phyloP scores from a whole-genome alignment of 1,139 yeast genomes.

The Yamadazyma sp. region DNA sequence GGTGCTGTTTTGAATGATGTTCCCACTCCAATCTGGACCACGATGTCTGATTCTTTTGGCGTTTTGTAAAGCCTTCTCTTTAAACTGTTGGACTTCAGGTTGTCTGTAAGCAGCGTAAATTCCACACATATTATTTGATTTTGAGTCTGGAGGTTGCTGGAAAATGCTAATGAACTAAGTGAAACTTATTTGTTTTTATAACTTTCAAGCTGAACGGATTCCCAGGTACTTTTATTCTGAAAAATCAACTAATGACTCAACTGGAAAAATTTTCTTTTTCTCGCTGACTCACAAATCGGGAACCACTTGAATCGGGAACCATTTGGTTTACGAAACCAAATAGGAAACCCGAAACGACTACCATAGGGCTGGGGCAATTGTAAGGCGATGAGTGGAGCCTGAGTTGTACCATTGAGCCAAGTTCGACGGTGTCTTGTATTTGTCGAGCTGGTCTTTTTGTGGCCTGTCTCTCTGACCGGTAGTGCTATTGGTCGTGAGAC shows the following conservation, averaged over 20 bases:
- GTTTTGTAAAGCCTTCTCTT: slow-evolving; percentile 82
- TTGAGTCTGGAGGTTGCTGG: too few relatives aligned
- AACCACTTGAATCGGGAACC: neutral
- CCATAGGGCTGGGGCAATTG: too few relatives aligned
- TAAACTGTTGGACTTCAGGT: slow-evolving; percentile 76
- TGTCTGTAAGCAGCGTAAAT: slow-evolving; percentile 90
- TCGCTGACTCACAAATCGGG: slow-evolving; percentile 1
- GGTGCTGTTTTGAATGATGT: slow-evolving; percentile 73
- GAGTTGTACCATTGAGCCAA: too few relatives aligned
- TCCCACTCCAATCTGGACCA: slow-evolving; percentile 99
- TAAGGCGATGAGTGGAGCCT: too few relatives aligned
- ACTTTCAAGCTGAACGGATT: neutral
- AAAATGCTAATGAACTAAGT: too few relatives aligned
- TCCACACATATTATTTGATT: slow-evolving; percentile 85
- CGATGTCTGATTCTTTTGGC: slow-evolving; percentile 94
- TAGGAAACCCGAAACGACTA: neutral
- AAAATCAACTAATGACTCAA: neutral
- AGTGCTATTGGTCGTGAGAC: too few relatives aligned
- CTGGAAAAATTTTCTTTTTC: neutral
- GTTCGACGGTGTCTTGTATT: too few relatives aligned
- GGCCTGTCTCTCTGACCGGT: too few relatives aligned
- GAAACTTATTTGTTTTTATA: neutral
- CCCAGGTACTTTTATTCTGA: neutral
- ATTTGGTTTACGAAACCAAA: neutral
- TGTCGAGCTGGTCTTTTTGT: too few relatives aligned